Percentiles rank a stretch among this genome's conserved stretches.
These are phyloP conservation scores for Cymbidium sinense DNA, from an alignment of 106 monocot genomes.

Conservation along the genomic window DNA sequence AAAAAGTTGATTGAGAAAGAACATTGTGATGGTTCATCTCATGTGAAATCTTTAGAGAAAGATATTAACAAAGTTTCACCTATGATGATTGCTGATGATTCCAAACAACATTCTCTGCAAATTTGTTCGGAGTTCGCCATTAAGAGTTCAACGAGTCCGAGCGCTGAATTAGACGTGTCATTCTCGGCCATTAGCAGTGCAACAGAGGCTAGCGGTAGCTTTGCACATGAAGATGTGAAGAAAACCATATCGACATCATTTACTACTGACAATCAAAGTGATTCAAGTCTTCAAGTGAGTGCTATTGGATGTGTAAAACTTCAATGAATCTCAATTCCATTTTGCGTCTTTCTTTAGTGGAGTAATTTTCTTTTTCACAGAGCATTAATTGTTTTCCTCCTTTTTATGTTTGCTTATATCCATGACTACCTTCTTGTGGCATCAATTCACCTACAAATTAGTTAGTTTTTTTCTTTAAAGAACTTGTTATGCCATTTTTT, in stretches of 20 bases:
- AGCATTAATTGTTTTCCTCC: background rate
- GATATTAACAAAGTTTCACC: background rate
- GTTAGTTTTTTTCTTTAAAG: background rate
- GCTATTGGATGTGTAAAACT: constrained; percentile 1
- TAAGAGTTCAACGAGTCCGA: background rate
- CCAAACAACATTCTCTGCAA: constrained; percentile 1
- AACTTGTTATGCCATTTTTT: background rate
- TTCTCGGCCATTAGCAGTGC: background rate
- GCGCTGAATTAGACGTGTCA: background rate
- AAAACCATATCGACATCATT: background rate
- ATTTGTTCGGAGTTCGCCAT: background rate
- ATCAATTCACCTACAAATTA: background rate
- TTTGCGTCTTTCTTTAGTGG: background rate
- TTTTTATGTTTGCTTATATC: background rate
- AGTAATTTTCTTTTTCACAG: background rate
- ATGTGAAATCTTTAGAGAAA: background rate
- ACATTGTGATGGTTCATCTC: background rate
- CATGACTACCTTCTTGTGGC: background rate
- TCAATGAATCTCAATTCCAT: background rate
- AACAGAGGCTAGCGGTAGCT: background rate
- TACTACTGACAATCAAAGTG: background rate
- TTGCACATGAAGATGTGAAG: background rate
- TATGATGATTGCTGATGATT: background rate
- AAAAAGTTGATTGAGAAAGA: background rate
- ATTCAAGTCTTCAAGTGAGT: constrained; percentile 12